phyloP scores from a whole-genome alignment of 2,329 filamentous ascomycete species.

The Beauveria pseudobassiana region DNA sequence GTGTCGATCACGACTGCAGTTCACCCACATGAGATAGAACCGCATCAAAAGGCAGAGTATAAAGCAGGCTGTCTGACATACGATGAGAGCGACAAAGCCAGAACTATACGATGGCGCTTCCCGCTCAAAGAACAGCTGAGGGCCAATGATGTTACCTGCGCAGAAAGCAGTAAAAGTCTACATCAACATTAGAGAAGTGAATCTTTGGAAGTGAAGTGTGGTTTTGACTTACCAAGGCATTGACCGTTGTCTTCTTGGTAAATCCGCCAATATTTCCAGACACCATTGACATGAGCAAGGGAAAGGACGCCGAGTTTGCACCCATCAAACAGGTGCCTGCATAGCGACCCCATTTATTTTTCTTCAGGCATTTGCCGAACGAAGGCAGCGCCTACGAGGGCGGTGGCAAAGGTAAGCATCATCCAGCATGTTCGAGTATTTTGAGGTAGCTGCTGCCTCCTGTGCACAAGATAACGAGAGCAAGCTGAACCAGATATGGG shows the following conservation, averaged over 20 bases:
- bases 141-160: conserved; percentile 52
- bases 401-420: conserved; percentile 15
- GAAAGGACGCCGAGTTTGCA: conserved; percentile 36
- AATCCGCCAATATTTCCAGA: conserved; percentile 53
- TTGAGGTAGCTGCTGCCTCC: conserved; percentile 17
- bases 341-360: conserved; percentile 15
- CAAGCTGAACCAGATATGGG: conserved; percentile 17
- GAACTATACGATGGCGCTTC: conserved; percentile 55
- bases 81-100: conserved; percentile 53
- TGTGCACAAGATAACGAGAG: conserved; percentile 18
- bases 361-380: conserved; percentile 17
- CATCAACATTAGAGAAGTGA: not conserved
- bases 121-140: conserved; percentile 49
- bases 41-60: conserved; percentile 35
- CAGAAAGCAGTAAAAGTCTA: conserved; percentile 28
- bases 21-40: conserved; percentile 42
- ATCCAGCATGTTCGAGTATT: conserved; percentile 22
- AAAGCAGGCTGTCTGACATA: conserved; percentile 48
- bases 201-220: not conserved
- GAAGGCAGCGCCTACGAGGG: conserved; percentile 17
- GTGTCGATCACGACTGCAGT: conserved; percentile 40
- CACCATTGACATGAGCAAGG: conserved; percentile 47
- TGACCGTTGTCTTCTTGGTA: conserved; percentile 54
- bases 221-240: conserved; percentile 37
- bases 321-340: conserved; percentile 41